Evolutionary conservation across 768 basidiomycete genomes (phyloP).

Genomic region (Postia placenta): DNA sequence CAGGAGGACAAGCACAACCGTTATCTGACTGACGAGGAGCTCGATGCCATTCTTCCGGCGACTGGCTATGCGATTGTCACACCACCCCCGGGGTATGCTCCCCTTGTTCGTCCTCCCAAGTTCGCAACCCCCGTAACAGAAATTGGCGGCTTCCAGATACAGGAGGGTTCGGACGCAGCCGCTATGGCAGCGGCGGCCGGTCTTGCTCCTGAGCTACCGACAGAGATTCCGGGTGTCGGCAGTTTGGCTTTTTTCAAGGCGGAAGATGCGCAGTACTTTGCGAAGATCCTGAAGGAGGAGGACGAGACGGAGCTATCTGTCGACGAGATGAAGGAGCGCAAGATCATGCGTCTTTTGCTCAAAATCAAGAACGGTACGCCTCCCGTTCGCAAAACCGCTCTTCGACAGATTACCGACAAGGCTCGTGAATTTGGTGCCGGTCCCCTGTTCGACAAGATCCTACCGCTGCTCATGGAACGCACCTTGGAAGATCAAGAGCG

Average conservation of each 20-base stretch:
- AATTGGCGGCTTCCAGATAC: slow-evolving; percentile 90
- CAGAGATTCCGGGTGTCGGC: slow-evolving; percentile 97
- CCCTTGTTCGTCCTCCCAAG: slow-evolving; percentile 55
- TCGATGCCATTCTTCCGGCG: slow-evolving; percentile 81
- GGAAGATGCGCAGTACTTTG: slow-evolving; percentile 97
- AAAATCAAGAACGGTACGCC: slow-evolving; percentile 99
- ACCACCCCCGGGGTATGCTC: slow-evolving; percentile 91
- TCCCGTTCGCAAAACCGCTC: slow-evolving; percentile 94
- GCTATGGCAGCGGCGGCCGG: slow-evolving; percentile 87
- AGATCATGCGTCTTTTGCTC: slow-evolving; percentile 95
- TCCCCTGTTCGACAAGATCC: slow-evolving; percentile 96
- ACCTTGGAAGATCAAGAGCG: slow-evolving; percentile 98
- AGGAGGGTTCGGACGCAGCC: slow-evolving; percentile 89
- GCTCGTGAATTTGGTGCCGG: slow-evolving; percentile 98
- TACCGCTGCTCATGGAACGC: slow-evolving; percentile 96
- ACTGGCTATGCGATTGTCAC: slow-evolving; percentile 88
- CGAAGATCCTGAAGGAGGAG: slow-evolving; percentile 92
- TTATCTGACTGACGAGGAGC: slow-evolving; percentile 94
- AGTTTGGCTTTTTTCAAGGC: slow-evolving; percentile 97
- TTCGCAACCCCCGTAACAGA: slow-evolving; percentile 43
- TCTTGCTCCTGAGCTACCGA: slow-evolving; percentile 87
- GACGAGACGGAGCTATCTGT: slow-evolving; percentile 90
- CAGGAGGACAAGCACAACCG: slow-evolving; percentile 95
- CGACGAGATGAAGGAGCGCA: slow-evolving; percentile 99
- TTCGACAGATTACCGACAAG: slow-evolving; percentile 98